Base-by-base conservation (phyloP, 306 rosid genomes). In the Vachellia collinsii region DNA sequence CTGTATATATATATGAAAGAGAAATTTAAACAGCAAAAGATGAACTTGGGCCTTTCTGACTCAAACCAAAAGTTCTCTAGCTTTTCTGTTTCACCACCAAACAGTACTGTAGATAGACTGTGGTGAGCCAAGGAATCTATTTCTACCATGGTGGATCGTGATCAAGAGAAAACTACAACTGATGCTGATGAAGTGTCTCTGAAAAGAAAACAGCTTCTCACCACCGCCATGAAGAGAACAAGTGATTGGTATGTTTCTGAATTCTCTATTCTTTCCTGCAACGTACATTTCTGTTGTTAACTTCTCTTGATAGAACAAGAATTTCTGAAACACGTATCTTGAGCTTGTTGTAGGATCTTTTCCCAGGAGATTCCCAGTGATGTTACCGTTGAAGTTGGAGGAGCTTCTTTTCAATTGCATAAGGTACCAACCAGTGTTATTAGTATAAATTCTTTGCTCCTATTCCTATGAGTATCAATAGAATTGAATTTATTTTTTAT, bases 301-400 rank as follows among this genome's bases (percentile, higher is more conserved):
- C 12, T 58, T 54, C 43, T 48, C 34, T 64, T 43, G 19, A 81
- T 38, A 62, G 17, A 59, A 77, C 11, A 65, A 66, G 36, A 77
- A 83, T 65, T 43, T 58, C 29, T 81, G 56, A 43, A 25, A 36
- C 50, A 6, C 56, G 0, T 41, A 20, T 42, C 77, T 78, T 82
- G 72, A 76, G 77, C 66, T 84, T 82, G 46, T 78, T 63, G 6
- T 84, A 95, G 99, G 99, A 91, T 88, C 87, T 91, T 87, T 51
- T 91, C 98, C 54, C 94, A 93, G 79, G 99, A 93, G 85, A 88
- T 95, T 86, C 98, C 96, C 4, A 91, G 96, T 46, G 99, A 95
- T 85, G 75, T 95, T 74, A 84, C 88, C 7, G 79, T 95, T 79
- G 88, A 90, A 81, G 88, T 89, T 84, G 98, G 92, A 46, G 94